A percentile compares a stretch with the other conserved stretches of the same genome.
Conservation (phyloP, 1,284 basidiomycete species). For the Polyporus tsugae region DNA sequence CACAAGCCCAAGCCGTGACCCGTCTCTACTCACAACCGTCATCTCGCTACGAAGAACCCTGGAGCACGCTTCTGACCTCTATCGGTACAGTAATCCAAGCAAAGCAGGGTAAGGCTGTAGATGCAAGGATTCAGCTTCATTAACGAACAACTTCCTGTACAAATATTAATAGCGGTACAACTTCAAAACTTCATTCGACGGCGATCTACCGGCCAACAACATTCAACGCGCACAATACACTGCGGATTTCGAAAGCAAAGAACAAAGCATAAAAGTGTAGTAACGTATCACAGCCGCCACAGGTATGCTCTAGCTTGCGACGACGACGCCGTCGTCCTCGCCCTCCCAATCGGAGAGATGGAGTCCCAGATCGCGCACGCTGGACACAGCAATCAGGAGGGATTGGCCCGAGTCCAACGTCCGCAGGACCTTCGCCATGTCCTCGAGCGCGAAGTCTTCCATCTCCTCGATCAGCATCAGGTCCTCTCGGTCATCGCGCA, state of each 20-base stretch:
- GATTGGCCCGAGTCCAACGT: constrained; percentile 65
- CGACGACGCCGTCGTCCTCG: constrained; percentile 43
- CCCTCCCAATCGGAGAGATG: constrained; percentile 54
- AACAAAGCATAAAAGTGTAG: constrained; percentile 32
- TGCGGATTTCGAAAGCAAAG: constrained; percentile 3
- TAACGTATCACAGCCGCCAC: constrained; percentile 10
- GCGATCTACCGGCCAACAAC: neutral
- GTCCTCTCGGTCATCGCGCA: constrained; percentile 70
- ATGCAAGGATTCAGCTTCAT: neutral
- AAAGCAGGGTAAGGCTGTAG: no score
- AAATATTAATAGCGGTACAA: neutral
- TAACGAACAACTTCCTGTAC: neutral
- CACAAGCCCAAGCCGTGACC: no score
- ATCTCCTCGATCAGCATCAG: constrained; percentile 76
- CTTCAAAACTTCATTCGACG: neutral
- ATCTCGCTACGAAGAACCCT: no score
- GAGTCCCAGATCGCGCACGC: constrained; percentile 73
- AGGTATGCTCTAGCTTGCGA: neutral
- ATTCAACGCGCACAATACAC: neutral
- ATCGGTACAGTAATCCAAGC: no score
- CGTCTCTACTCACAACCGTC: no score
- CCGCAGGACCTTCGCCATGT: constrained; percentile 70
- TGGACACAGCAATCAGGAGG: constrained; percentile 71
- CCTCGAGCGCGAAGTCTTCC: constrained; percentile 77
- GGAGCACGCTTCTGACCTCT: no score